Conservation (phyloP, 176 grass and related monocot species). For the Lolium multiflorum region DNA sequence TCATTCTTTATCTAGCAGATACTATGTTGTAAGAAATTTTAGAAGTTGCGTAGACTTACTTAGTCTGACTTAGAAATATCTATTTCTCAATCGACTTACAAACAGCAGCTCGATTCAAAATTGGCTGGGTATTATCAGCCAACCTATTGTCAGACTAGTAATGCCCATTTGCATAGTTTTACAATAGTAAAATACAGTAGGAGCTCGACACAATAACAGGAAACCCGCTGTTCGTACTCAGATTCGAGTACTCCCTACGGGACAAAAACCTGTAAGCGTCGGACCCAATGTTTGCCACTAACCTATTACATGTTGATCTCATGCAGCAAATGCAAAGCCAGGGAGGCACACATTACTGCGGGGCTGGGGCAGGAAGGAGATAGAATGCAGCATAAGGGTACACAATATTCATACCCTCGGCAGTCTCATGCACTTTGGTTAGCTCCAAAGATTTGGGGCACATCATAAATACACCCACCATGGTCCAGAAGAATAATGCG, state of each 20-base stretch:
- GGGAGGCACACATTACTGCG: not conserved
- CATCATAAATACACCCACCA: not conserved
- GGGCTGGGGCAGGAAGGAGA: not conserved
- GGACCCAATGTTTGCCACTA: not conserved
- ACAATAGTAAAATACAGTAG: not conserved
- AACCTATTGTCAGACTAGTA: not conserved
- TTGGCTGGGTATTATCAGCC: not conserved
- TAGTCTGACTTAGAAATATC: not conserved
- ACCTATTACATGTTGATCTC: not conserved
- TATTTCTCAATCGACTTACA: not conserved
- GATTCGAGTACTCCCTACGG: slow-evolving; percentile 1
- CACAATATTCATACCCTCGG: not conserved
- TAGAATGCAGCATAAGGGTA: not conserved
- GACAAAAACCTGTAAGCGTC: not conserved
- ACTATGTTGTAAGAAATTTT: not conserved
- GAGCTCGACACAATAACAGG: not conserved
- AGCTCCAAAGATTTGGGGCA: not conserved
- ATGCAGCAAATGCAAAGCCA: not conserved
- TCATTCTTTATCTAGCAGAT: not conserved
- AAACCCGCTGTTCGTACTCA: not conserved
- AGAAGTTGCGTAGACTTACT: not conserved
- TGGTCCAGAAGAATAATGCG: not conserved
- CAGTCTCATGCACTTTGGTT: not conserved
- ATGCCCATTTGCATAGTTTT: not conserved
- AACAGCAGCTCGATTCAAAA: too few species aligned